Evolutionary conservation across 495 filamentous ascomycete genomes (phyloP).

Genomic region (Talaromyces wortmannii): DNA sequence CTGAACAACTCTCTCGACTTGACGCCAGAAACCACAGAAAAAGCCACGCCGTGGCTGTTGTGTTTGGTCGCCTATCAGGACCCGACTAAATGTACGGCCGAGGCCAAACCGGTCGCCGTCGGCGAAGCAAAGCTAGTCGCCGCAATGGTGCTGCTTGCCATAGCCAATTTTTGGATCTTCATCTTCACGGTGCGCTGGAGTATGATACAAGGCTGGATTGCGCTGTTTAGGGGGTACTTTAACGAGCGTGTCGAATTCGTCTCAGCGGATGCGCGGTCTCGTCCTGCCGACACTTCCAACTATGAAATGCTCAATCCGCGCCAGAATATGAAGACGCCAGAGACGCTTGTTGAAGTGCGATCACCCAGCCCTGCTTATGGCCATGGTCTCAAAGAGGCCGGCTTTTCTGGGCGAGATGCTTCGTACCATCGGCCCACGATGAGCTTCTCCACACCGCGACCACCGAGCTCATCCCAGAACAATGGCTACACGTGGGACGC

Average conservation of each 20-base stretch:
- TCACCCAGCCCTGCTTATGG: constrained; percentile 29
- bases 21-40: constrained; percentile 42
- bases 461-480: constrained; percentile 28
- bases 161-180: constrained; percentile 81
- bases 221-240: constrained; percentile 48
- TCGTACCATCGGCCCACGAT: constrained; percentile 48
- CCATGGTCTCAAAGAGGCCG: constrained; percentile 23
- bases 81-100: constrained; percentile 61
- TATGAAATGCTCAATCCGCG: constrained; percentile 71
- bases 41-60: constrained; percentile 59
- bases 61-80: constrained; percentile 52
- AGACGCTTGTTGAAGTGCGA: constrained; percentile 34
- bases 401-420: constrained; percentile 44
- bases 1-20: constrained; percentile 62
- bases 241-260: constrained; percentile 65
- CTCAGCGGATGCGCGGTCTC: constrained; percentile 68
- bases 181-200: constrained; percentile 72
- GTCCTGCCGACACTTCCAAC: constrained; percentile 57
- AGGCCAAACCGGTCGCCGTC: constrained; percentile 45
- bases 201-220: constrained; percentile 79
- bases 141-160: constrained; percentile 71
- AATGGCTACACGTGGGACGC: constrained; percentile 32
- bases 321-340: constrained; percentile 30
- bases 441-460: constrained; percentile 53
- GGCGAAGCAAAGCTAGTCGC: constrained; percentile 73